Base-by-base conservation (phyloP, 169 alveolate species). In the Plasmodium fragile region DNA sequence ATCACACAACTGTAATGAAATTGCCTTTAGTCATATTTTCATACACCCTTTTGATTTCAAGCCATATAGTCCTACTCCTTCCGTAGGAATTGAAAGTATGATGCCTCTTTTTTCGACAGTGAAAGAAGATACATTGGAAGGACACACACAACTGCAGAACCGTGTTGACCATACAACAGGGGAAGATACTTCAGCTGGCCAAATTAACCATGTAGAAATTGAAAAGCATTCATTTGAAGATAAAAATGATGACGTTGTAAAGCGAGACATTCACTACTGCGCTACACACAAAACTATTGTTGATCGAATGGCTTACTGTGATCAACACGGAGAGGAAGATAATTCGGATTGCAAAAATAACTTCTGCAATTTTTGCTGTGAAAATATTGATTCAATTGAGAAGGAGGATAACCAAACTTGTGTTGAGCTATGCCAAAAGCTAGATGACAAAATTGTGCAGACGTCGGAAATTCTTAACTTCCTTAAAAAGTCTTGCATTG, bases 1-100 rank as follows among this genome's bases (percentile, higher is more conserved):
- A 53, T 93, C 97, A 41, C 80, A 95, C 78, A 94, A 95, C 28
- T 97, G 98, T 89, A 95, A 95, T n/a, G 97, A 97, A 16, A 96
- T 96, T n/a, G 97, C 98, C 1, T 97, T 96, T 92, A 81, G 98
- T 22, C 89, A 95, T 65, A 92, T 97, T 43, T 53, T 94, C 30
- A 83, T 96, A 52, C 94, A 71, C 52, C 97, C 97, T 25, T 95
- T 93, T 52, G 95, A 96, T 41, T 92, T 84, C 49, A 84, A 93
- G 79, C 92, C 92, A 28, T 83, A 83, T 7, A 83, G 82, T 92
- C 95, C 92, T 25, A 81, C 92, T 43, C 82, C 94, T 3, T 39
- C 81, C 34, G 69, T 59, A 41, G 65, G 81, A 3, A 59, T 11
- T 36, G 78, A 59, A 45, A 55, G 52, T 49, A 13, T 78, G 43